A percentile compares a stretch with the other conserved stretches of the same genome.
Conservation (phyloP, 2,329 filamentous ascomycete species). For the Monilinia fructicola region DNA sequence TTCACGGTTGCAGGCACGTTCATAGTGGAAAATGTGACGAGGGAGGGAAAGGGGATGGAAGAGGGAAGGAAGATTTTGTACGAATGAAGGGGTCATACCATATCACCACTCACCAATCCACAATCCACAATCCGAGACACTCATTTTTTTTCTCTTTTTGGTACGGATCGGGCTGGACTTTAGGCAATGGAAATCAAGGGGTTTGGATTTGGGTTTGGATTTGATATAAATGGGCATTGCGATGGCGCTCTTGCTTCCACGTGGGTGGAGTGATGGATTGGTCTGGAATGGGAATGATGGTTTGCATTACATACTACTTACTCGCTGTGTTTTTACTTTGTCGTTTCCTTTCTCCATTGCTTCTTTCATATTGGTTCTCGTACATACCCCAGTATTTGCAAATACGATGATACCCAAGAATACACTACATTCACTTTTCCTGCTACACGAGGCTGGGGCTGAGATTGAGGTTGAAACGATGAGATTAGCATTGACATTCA, state of each 20-base stretch:
- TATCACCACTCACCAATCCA: slow-evolving; percentile 15
- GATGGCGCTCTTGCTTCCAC: not conserved
- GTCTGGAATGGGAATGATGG: not conserved
- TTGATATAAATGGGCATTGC: not conserved
- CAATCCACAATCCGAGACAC: not conserved
- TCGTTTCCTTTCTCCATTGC: not conserved
- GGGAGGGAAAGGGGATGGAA: too few species aligned
- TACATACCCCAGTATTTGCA: not conserved
- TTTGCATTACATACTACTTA: not conserved
- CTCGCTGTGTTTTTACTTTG: not conserved
- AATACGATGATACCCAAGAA: slow-evolving; percentile 2
- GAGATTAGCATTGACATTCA: too few species aligned
- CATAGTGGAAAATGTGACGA: not conserved
- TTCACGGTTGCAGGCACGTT: slow-evolving; percentile 9
- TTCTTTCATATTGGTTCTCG: not conserved
- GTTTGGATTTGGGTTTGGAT: not conserved
- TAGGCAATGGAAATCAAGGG: not conserved
- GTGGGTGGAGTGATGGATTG: not conserved
- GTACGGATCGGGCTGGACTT: not conserved
- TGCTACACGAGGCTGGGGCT: not conserved
- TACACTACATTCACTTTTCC: too few species aligned
- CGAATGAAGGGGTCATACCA: not conserved
- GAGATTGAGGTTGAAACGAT: too few species aligned
- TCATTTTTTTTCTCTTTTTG: not conserved
- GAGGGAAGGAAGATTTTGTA: not conserved